Percentiles rank a stretch among this genome's conserved stretches.
phyloP scores from a whole-genome alignment of 176 grass and related monocot species.

The Oryza nivara region DNA sequence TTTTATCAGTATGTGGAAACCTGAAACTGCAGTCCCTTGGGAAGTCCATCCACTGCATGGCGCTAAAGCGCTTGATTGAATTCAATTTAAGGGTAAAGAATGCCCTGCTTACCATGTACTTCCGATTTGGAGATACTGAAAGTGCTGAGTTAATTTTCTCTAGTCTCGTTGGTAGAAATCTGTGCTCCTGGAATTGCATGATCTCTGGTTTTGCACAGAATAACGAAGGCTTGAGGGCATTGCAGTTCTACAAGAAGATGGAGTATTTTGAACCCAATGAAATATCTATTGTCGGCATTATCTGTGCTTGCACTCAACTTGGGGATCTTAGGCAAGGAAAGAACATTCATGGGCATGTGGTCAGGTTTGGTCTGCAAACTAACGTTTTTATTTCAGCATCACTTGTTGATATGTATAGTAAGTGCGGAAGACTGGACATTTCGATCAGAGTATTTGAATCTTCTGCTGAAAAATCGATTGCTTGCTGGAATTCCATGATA shows the following conservation, averaged over 20 bases:
- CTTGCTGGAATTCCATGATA: slow-evolving; percentile 97
- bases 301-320: slow-evolving; percentile 73
- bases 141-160: slow-evolving; percentile 62
- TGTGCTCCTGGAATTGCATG: slow-evolving; percentile 92
- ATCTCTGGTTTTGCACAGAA: slow-evolving; percentile 74
- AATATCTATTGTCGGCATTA: slow-evolving; percentile 61
- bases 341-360: slow-evolving; percentile 64
- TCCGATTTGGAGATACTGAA: slow-evolving; percentile 60
- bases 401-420: slow-evolving; percentile 92
- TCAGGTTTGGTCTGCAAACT: slow-evolving; percentile 57
- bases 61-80: slow-evolving; percentile 53
- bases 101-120: slow-evolving; percentile 75
- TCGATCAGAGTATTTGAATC: slow-evolving; percentile 59
- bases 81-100: slow-evolving; percentile 68
- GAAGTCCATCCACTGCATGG: slow-evolving; percentile 60
- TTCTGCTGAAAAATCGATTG: slow-evolving; percentile 62
- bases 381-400: slow-evolving; percentile 73
- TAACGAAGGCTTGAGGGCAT: slow-evolving; percentile 56
- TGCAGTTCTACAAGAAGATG: slow-evolving; percentile 67
- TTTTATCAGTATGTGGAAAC: slow-evolving; percentile 69
- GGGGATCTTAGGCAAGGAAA: slow-evolving; percentile 62
- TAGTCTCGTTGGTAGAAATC: slow-evolving; percentile 54
- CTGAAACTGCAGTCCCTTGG: slow-evolving; percentile 55
- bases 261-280: slow-evolving; percentile 55
- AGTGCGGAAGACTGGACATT: slow-evolving; percentile 69